These are phyloP conservation scores for Beauveria bassiana DNA, from an alignment of 2,329 filamentous ascomycete genomes.

Conservation along the genomic window DNA sequence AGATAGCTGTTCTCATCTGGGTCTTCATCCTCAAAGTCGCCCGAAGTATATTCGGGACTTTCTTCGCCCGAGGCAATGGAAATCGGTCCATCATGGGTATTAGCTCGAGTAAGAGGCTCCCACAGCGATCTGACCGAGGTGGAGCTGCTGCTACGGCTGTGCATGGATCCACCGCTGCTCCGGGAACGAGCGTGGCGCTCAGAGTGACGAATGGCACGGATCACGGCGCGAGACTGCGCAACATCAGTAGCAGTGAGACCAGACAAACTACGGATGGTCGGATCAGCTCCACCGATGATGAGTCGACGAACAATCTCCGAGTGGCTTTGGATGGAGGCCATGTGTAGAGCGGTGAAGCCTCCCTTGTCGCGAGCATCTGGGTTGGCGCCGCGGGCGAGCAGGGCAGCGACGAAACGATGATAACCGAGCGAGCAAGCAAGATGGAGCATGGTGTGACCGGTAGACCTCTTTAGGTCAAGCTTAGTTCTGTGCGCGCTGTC, in stretches of 20 bases:
- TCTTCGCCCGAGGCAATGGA: constrained; percentile 35
- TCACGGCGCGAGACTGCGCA: constrained; percentile 55
- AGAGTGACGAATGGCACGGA: constrained; percentile 54
- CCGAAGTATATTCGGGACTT: constrained; percentile 38
- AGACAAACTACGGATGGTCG: constrained; percentile 59
- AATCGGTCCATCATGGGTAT: constrained; percentile 27
- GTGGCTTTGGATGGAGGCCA: constrained; percentile 70
- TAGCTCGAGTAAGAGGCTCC: constrained; percentile 40
- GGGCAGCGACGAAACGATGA: constrained; percentile 65
- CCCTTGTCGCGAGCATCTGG: constrained; percentile 67
- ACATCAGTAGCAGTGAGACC: constrained; percentile 67
- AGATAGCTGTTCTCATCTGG: constrained; percentile 29
- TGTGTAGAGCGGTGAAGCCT: constrained; percentile 75
- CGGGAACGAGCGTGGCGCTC: constrained; percentile 57
- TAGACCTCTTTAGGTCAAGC: constrained; percentile 56
- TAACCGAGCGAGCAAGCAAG: constrained; percentile 69
- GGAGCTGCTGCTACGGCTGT: constrained; percentile 57
- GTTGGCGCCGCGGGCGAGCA: constrained; percentile 71
- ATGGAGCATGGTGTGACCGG: constrained; percentile 75
- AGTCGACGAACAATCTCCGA: constrained; percentile 68
- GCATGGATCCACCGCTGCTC: constrained; percentile 57
- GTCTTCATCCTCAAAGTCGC: constrained; percentile 35
- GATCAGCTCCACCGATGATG: constrained; percentile 65
- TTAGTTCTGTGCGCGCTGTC: constrained; percentile 61
- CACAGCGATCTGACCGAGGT: constrained; percentile 60